Evolutionary conservation across 1,284 basidiomycete species (phyloP).

Genomic region (Melampsora larici-populina): DNA sequence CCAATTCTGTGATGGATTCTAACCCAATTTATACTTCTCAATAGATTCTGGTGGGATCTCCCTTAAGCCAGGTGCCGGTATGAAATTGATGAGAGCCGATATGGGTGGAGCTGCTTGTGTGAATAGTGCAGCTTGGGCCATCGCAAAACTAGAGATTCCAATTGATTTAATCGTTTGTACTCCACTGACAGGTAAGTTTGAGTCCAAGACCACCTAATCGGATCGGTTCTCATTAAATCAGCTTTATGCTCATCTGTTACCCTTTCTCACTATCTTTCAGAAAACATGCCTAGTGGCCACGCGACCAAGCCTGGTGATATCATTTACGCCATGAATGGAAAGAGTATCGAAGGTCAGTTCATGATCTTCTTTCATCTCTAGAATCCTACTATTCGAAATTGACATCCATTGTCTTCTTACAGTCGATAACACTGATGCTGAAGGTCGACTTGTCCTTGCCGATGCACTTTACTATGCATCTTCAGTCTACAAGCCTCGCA

Average conservation of each 20-base stretch:
- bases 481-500: conserved; percentile 72
- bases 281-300: conserved; percentile 77
- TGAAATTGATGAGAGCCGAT: conserved; percentile 76
- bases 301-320: conserved; percentile 80
- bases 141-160: conserved; percentile 74
- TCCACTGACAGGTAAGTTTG: conserved; percentile 28
- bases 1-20: background rate
- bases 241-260: conserved; percentile 65
- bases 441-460: conserved; percentile 70
- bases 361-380: conserved; percentile 70
- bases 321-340: conserved; percentile 72
- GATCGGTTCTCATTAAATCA: background rate
- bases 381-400: background rate
- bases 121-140: conserved; percentile 67
- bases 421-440: conserved; percentile 61
- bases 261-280: conserved; percentile 65
- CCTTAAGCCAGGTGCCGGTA: conserved; percentile 66
- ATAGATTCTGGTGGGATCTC: conserved; percentile 80
- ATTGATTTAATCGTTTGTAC: conserved; percentile 38
- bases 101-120: conserved; percentile 86
- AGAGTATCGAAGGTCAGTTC: conserved; percentile 65
- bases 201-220: background rate
- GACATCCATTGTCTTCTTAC: background rate
- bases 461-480: conserved; percentile 83
- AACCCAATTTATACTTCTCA: background rate